Evolutionary conservation across 352 stramenopile species (phyloP).

Genomic region (Phytophthora chlamydospora): DNA sequence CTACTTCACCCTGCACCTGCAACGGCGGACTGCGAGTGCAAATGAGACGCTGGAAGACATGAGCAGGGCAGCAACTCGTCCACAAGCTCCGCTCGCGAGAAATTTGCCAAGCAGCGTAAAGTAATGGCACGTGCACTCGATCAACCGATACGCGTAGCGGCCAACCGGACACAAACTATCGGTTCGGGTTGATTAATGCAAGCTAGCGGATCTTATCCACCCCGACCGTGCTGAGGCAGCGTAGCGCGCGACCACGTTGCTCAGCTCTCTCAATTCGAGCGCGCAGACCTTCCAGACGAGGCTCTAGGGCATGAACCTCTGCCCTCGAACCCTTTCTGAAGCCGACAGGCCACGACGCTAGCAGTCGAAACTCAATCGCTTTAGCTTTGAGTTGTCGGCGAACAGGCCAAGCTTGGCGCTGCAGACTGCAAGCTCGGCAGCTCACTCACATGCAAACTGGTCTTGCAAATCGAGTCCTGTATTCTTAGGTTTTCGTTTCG

Average conservation of each 20-base stretch:
- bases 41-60: slow-evolving; percentile 10
- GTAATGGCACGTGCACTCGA: neutral
- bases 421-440: too few species aligned
- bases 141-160: slow-evolving; percentile 1
- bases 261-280: too few species aligned
- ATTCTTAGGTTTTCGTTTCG: slow-evolving; percentile 4
- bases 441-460: too few species aligned
- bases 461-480: too few species aligned
- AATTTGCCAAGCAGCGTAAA: slow-evolving; percentile 13
- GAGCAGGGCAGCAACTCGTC: neutral
- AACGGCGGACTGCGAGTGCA: slow-evolving; percentile 1
- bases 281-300: too few species aligned
- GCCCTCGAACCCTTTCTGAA: too few species aligned
- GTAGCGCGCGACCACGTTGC: too few species aligned
- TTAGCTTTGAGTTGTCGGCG: too few species aligned
- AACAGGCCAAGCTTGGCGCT: too few species aligned
- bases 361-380: too few species aligned
- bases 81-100: neutral
- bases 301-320: too few species aligned
- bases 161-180: neutral
- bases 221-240: neutral
- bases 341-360: too few species aligned
- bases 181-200: neutral
- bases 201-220: neutral
- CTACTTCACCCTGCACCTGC: slow-evolving; percentile 3